Evolutionary conservation across 1,139 yeast species (phyloP).

Genomic region (Cylindricascospora bacillispora): DNA sequence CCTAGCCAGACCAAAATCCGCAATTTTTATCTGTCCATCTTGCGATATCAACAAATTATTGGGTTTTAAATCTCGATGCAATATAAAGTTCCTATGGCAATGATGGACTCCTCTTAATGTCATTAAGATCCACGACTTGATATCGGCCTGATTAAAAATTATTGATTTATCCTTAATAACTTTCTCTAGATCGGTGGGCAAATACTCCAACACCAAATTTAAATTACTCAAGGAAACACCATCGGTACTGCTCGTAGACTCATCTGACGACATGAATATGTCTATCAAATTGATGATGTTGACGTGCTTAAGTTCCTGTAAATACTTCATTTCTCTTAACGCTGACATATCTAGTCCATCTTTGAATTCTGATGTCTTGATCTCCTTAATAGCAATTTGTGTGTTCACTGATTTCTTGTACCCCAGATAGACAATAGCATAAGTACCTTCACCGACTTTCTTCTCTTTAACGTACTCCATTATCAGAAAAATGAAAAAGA

Average conservation of each 20-base stretch:
- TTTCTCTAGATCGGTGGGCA: slow-evolving; percentile 87
- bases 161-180: slow-evolving; percentile 69
- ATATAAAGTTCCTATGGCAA: slow-evolving; percentile 79
- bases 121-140: slow-evolving; percentile 91
- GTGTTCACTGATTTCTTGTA: slow-evolving; percentile 37
- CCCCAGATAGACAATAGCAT: slow-evolving; percentile 92
- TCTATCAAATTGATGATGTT: slow-evolving; percentile 83
- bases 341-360: slow-evolving; percentile 99
- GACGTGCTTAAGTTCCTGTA: slow-evolving; percentile 72
- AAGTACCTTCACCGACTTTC: slow-evolving; percentile 98
- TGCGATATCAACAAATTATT: slow-evolving; percentile 75
- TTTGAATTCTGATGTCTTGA: slow-evolving; percentile 86
- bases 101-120: slow-evolving; percentile 89
- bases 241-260: too few species aligned
- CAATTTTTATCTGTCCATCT: slow-evolving; percentile 75
- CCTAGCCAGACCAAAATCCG: slow-evolving; percentile 95
- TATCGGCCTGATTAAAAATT: slow-evolving; percentile 74
- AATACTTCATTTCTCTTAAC: slow-evolving; percentile 81
- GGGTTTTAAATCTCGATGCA: slow-evolving; percentile 84
- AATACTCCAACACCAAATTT: slow-evolving; percentile 77
- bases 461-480: slow-evolving; percentile 31
- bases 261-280: slow-evolving; percentile 43
- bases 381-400: slow-evolving; percentile 83
- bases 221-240: slow-evolving; percentile 55
- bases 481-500: too few species aligned